phyloP scores from a whole-genome alignment of 495 filamentous ascomycete genomes.

The Rostrohypoxylon terebratum region DNA sequence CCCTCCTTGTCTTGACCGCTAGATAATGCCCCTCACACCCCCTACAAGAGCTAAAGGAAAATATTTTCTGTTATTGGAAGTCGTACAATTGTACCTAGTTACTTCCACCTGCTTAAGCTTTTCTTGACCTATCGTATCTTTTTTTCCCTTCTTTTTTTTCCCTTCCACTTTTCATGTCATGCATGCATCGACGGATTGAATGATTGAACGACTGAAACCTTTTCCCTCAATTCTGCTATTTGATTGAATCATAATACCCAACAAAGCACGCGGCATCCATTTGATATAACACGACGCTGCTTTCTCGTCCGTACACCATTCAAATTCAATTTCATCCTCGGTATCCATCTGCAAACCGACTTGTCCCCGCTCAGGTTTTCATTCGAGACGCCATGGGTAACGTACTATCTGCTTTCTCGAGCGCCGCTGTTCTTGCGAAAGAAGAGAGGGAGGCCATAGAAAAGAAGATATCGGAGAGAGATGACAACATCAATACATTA shows the following conservation, averaged over 20 bases:
- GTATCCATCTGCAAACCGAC: background rate
- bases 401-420: constrained; percentile 39
- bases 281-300: constrained; percentile 3
- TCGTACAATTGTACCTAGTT: constrained; percentile 6
- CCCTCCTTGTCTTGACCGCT: constrained; percentile 29
- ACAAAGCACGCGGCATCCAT: constrained; percentile 19
- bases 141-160: constrained; percentile 40
- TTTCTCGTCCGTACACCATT: background rate
- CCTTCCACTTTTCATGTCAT: constrained; percentile 33
- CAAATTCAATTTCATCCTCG: background rate
- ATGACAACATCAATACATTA: constrained; percentile 56
- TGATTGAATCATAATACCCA: constrained; percentile 41
- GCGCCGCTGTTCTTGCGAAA: constrained; percentile 37
- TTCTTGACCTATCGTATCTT: constrained; percentile 42
- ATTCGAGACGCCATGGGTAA: constrained; percentile 39
- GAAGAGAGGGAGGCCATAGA: constrained; percentile 56
- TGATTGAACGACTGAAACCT: constrained; percentile 36
- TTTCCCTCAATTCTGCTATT: constrained; percentile 35
- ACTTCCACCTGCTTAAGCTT: background rate
- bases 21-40: constrained; percentile 24
- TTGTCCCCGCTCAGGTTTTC: background rate
- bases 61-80: constrained; percentile 36
- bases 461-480: constrained; percentile 52
- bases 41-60: constrained; percentile 13
- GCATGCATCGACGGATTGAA: constrained; percentile 40